Conservation (phyloP, 148 eudicot species). For the Cornus kousa region DNA sequence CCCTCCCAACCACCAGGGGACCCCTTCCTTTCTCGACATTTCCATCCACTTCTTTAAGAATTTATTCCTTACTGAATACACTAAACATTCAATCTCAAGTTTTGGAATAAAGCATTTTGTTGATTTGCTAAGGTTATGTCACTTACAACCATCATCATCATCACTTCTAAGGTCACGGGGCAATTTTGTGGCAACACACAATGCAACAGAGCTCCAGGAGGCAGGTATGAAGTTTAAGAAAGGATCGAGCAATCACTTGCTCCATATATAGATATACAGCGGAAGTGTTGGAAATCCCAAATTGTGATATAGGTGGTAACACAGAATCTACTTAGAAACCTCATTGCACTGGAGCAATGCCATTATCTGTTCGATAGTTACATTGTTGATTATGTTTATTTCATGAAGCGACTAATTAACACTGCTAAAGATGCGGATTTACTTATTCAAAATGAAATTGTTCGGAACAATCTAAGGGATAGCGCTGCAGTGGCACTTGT, state of each 20-base stretch:
- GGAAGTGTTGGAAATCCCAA: slow-evolving; percentile 37
- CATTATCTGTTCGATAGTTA: slow-evolving; percentile 21
- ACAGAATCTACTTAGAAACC: slow-evolving; percentile 29
- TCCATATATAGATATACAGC: slow-evolving; percentile 17
- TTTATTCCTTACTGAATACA: no score
- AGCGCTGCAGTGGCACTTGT: neutral
- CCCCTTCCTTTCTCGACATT: neutral
- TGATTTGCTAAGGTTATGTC: no score
- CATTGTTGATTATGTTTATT: slow-evolving; percentile 10
- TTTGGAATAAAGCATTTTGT: no score
- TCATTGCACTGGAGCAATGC: slow-evolving; percentile 43
- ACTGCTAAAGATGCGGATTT: slow-evolving; percentile 9
- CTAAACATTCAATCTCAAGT: no score
- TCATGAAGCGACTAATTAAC: neutral
- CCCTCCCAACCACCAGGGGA: neutral
- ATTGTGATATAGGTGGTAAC: slow-evolving; percentile 6
- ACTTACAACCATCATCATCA: no score
- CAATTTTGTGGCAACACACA: no score
- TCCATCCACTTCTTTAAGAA: no score
- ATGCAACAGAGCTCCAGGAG: no score
- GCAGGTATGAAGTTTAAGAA: neutral
- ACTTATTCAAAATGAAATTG: neutral
- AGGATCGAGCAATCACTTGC: neutral
- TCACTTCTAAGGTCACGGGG: no score
- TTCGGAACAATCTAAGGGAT: neutral